phyloP scores from a whole-genome alignment of 345 rosid species.

The Acer yangbiense region DNA sequence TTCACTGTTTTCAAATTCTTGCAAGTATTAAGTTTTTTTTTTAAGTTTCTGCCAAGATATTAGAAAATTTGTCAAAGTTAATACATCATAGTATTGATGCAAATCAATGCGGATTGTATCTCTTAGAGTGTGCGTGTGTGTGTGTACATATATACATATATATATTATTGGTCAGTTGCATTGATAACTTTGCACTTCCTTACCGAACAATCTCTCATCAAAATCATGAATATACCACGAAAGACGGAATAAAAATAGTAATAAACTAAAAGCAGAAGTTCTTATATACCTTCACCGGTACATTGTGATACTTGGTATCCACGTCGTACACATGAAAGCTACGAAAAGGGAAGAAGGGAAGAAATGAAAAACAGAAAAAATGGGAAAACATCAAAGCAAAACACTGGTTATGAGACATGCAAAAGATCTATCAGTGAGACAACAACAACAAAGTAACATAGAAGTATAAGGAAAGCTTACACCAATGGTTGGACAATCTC shows the following conservation, averaged over 20 bases:
- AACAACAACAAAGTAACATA: neutral
- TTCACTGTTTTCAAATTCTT: neutral
- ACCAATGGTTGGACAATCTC: constrained; percentile 73
- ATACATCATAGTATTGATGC: neutral
- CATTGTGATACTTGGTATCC: constrained; percentile 68
- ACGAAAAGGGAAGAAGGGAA: constrained; percentile 22
- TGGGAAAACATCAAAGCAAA: constrained; percentile 10
- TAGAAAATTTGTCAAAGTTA: constrained; percentile 1
- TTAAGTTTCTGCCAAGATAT: neutral
- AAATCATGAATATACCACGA: neutral
- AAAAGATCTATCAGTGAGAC: neutral
- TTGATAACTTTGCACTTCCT: neutral
- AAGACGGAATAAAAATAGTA: constrained; percentile 1
- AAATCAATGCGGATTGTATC: neutral
- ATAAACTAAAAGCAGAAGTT: constrained; percentile 13
- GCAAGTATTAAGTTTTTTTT: neutral
- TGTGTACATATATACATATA: neutral
- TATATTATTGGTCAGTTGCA: too few relatives aligned
- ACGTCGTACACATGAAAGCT: constrained; percentile 77
- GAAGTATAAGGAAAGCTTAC: constrained; percentile 40
- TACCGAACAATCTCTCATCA: neutral
- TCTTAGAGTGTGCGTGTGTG: too few relatives aligned
- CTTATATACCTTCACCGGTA: constrained; percentile 64
- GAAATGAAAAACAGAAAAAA: constrained; percentile 9
- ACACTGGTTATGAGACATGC: neutral